Base-by-base conservation (phyloP, 768 basidiomycete genomes). In the Paxillus involutus region DNA sequence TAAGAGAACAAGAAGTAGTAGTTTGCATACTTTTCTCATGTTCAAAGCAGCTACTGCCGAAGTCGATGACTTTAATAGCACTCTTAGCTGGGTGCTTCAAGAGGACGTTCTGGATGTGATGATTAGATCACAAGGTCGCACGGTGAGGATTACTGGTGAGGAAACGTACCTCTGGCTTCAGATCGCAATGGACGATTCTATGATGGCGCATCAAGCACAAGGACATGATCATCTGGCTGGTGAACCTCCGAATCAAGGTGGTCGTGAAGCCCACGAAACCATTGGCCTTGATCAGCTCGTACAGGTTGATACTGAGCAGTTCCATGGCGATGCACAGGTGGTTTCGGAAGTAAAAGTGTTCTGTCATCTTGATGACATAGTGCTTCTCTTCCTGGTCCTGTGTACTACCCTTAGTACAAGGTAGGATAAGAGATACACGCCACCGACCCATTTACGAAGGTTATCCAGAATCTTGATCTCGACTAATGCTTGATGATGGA, bases 241-340 rank as follows among this genome's bases (percentile, higher is more conserved):
- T 95, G 74, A 99, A 98, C 39, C 97, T 86, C 26, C 97, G 88
- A 59, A 99, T 98, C 51, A 99, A 78, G 8, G 84, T 82, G 0
- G 97, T 98, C 35, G 95, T 91, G 73, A 99, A 99, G n/a, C 97
- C 97, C 46, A 90, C 91, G 62, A 98, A 98, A 56, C 91, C 93
- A 71, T 99, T 98, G 13, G 96, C 96, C 73, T 99, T 99, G 78
- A 99, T 98, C 57, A 99, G 77, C 73, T 99, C 97, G 74, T 98
- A 99, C 44, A 99, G 78, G 72, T 99, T 99, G 75, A 98, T 98
- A 71, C 95, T 98, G 56, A 99, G 80, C 39, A 98, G 76, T 71
- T 99, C 97, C 83, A 94, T 98, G 9, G 95, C 96, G 59, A 99
- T 98, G 73, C 97, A 99, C 12, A 99, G 80, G 71, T 99, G 97